Base-by-base conservation (phyloP, 208 protist species). In the Jaenimonas drosophilae region DNA sequence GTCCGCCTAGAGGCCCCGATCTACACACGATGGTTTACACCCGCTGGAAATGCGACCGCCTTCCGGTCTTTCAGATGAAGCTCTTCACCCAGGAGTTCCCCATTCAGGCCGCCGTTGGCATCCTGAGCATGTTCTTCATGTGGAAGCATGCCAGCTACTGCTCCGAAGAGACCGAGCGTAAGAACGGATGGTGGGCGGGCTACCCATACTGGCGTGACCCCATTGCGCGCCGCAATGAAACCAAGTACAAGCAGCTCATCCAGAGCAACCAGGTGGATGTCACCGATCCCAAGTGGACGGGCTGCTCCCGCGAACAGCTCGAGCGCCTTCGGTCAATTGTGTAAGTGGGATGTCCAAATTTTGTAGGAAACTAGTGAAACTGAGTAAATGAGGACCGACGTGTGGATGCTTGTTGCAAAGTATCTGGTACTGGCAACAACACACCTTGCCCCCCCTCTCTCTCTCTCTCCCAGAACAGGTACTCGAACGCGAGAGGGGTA, bases 121-220 rank as follows among this genome's bases (percentile, higher is more conserved):
- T 64, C 36, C 51, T 88, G 29, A 73, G 61, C 46, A 81, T 90
- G 48, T 59, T 73, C 33, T 88, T 94, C 47, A 51, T 90, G 26
- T 80, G 71, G 55, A 94, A 94, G 66, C 75, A 90, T 65, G 68
- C 73, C 49, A 68, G 55, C 45, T 81, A 78, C 50, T 88, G 77
- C 64, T 94, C 85, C 6, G 85, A 94, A 61, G 85, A 94, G 58
- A 94, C 85, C 14, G 85, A 94, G 70, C 80, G 85, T 20, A 73
- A 75, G 48, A 69, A 90, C 41, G 77, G 76, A 39, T 90, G 80
- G 77, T 89, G 80, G 80, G 76, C 64, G 2, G 85, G 85, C 42
- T 94, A 94, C 65, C 85, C 85, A 23, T 90, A 90, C 74, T 94
- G 85, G 85, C 85, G 85, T 47, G 85, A 94, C 52, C 85, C 85